These are phyloP conservation scores for Eucalyptus cloeziana DNA, from an alignment of 345 rosid species.

Conservation along the genomic window DNA sequence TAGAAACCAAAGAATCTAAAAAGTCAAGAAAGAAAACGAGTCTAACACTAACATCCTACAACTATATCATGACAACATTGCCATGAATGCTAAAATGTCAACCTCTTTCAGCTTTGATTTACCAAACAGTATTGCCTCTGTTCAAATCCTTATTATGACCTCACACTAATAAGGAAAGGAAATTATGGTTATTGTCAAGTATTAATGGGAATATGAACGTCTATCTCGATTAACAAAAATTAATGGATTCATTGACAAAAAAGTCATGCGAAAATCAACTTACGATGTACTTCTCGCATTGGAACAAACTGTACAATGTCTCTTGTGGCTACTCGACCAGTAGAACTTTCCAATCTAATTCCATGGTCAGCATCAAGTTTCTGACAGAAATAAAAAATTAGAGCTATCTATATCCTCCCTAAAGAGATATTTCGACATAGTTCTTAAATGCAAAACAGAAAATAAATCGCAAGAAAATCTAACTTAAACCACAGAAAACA, in stretches of 20 bases:
- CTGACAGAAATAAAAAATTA: constrained; percentile 8
- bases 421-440: not conserved
- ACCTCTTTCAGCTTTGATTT: not conserved
- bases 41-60: not conserved
- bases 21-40: not conserved
- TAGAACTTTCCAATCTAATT: constrained; percentile 50
- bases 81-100: not conserved
- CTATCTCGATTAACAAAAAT: not conserved
- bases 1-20: not conserved
- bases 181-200: not conserved
- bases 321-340: constrained; percentile 58
- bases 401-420: not conserved
- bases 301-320: constrained; percentile 87
- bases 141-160: not conserved
- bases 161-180: not conserved
- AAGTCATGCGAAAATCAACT: constrained; percentile 2
- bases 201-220: not conserved
- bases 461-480: not conserved
- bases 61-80: not conserved
- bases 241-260: not conserved
- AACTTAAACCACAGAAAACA: not conserved
- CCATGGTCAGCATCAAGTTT: constrained; percentile 78
- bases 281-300: constrained; percentile 61
- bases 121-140: not conserved
- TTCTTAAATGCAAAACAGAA: not conserved